A percentile compares a stretch with the other conserved stretches of the same genome.
These are phyloP conservation scores for Lepidium campestre DNA, from an alignment of 441 rosid genomes.

Conservation along the genomic window DNA sequence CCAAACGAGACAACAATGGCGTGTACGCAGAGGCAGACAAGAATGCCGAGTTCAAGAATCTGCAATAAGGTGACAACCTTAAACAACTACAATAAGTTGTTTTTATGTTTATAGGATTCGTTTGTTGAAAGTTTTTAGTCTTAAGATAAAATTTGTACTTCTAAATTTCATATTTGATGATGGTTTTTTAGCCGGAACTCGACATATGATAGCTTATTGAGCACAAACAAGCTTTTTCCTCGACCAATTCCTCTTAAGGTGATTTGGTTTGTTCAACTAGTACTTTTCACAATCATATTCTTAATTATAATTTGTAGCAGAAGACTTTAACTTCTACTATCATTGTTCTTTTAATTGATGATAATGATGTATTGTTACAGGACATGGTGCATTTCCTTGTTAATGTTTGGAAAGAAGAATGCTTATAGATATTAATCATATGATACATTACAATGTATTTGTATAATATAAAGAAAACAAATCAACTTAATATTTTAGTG, in stretches of 20 bases:
- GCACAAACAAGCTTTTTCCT: slow-evolving; percentile 54
- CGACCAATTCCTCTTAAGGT: slow-evolving; percentile 60
- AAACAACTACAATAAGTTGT: neutral
- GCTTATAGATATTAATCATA: slow-evolving; percentile 48
- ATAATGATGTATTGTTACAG: slow-evolving; percentile 31
- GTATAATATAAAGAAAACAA: too few relatives aligned
- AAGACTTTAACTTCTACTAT: neutral
- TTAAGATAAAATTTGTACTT: neutral
- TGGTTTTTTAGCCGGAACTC: slow-evolving; percentile 49
- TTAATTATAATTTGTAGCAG: neutral
- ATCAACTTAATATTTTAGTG: too few relatives aligned
- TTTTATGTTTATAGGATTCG: neutral
- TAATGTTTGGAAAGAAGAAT: slow-evolving; percentile 77
- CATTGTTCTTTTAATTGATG: neutral
- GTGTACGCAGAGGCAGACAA: slow-evolving; percentile 17
- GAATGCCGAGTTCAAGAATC: neutral
- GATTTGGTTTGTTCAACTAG: neutral
- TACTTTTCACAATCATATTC: neutral
- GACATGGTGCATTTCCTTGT: slow-evolving; percentile 83
- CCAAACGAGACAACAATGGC: slow-evolving; percentile 33
- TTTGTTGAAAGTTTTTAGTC: neutral
- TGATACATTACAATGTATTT: neutral
- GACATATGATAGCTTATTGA: slow-evolving; percentile 52
- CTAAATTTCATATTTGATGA: neutral
- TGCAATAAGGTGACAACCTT: slow-evolving; percentile 17